Base-by-base conservation (phyloP, 1,139 yeast genomes). In the Blastobotrys proliferans region DNA sequence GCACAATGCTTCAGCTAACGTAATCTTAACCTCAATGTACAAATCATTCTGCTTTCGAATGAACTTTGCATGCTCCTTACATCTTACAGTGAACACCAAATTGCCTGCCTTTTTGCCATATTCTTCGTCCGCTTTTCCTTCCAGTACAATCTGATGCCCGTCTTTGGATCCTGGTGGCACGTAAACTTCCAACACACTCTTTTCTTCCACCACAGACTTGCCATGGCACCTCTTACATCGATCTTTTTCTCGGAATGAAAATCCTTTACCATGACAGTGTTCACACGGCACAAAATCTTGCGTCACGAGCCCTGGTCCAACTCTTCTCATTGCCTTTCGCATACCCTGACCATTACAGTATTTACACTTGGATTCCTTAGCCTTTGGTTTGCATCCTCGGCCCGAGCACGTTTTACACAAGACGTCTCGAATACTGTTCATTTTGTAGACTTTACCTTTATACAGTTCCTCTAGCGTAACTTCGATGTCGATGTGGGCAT, bases 151-250 rank as follows among this genome's bases (percentile, higher is more conserved):
- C 6, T 68, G 61, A 41, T 81, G 88, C 8, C 83, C 84, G 35
- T 73, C 69, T 17, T 41, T 50, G 4, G 87, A 73, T 1, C 98
- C 97, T 38, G 78, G 78, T 6, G 78, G 78, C 25, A 92, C 78
- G 51, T 80, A 80, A 50, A 92, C 86, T 57, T 87, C 95, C 48
- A 88, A 65, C 16, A 83, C 76, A 57, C 85, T 83, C 22, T 81
- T 75, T 56, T 86, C 88, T 45, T 81, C 83, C 4, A 69, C 67
- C 4, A 77, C 69, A 28, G 81, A 76, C 3, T 67, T 64, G 1
- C 96, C 97, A 13, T 67, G 63, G 64, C 98, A 92, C 51, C 72
- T 72, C 55, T 80, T 83, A 68, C 98, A 92, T 48, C 72, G 72
- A 60, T 88, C 95, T 59, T 82, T 84, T 19, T 67, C 61, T 44